Conservation (phyloP, 192 early-diverging fungal species). For the Mycoemilia scoparia region DNA sequence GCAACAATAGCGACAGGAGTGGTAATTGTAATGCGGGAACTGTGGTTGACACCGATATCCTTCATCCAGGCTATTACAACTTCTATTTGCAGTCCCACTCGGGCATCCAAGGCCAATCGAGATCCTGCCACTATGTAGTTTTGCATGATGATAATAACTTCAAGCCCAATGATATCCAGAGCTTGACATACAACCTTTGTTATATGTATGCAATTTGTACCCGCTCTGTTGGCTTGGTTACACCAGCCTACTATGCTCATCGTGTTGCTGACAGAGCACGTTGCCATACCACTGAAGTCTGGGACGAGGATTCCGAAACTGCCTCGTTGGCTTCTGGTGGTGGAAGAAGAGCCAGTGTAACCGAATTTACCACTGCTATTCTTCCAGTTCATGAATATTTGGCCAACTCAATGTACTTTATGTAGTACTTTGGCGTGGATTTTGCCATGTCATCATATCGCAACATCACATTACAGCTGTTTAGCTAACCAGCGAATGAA, state of each 20-base stretch:
- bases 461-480: no score
- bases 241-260: conserved; percentile 88
- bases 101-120: conserved; percentile 82
- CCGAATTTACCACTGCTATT: no score
- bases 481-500: no score
- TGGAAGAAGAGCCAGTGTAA: no score
- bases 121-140: conserved; percentile 82
- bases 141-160: conserved; percentile 76
- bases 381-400: no score
- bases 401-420: no score
- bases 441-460: no score
- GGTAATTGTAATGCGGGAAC: conserved; percentile 77
- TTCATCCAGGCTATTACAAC: conserved; percentile 67
- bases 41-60: conserved; percentile 49
- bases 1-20: conserved; percentile 38
- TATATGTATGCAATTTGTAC: conserved; percentile 80
- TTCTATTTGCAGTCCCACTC: conserved; percentile 82
- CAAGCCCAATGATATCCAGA: conserved; percentile 56
- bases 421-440: no score
- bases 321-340: no score
- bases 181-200: conserved; percentile 75
- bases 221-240: conserved; percentile 67
- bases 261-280: conserved; percentile 71
- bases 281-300: no score
- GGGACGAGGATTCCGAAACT: no score